Conservation (phyloP, 768 basidiomycete genomes). For the Phylloporus arenicola region DNA sequence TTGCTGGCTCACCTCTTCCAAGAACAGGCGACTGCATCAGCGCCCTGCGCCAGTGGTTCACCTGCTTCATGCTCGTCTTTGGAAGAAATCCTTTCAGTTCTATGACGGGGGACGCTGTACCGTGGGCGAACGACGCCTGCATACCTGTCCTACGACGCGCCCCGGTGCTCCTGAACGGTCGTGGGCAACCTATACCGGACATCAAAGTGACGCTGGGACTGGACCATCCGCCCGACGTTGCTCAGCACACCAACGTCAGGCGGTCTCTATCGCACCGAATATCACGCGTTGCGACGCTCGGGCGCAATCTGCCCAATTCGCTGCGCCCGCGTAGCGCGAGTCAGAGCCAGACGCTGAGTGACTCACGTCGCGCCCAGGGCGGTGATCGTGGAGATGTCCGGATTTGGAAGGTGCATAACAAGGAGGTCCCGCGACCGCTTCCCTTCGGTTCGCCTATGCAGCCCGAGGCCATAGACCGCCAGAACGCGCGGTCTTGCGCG, state of each 20-base stretch:
- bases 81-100: neutral
- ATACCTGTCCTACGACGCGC: conserved; percentile 35
- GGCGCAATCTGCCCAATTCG: conserved; percentile 26
- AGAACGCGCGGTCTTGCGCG: conserved; percentile 3
- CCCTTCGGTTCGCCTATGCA: neutral
- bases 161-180: conserved; percentile 31
- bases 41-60: neutral
- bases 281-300: conserved; percentile 28
- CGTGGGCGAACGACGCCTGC: conserved; percentile 2
- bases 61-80: neutral
- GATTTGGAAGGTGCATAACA: conserved; percentile 20
- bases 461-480: neutral
- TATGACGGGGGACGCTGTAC: conserved; percentile 9
- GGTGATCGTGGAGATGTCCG: conserved; percentile 6
- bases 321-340: conserved; percentile 11
- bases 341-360: neutral
- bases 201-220: neutral
- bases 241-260: conserved; percentile 16
- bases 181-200: conserved; percentile 19
- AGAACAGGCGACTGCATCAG: neutral
- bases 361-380: neutral
- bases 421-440: neutral
- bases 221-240: neutral
- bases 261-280: conserved; percentile 35
- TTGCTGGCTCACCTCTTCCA: neutral